These are phyloP conservation scores for Pichia sp. DNA, from an alignment of 1,139 yeast genomes.

Conservation along the genomic window DNA sequence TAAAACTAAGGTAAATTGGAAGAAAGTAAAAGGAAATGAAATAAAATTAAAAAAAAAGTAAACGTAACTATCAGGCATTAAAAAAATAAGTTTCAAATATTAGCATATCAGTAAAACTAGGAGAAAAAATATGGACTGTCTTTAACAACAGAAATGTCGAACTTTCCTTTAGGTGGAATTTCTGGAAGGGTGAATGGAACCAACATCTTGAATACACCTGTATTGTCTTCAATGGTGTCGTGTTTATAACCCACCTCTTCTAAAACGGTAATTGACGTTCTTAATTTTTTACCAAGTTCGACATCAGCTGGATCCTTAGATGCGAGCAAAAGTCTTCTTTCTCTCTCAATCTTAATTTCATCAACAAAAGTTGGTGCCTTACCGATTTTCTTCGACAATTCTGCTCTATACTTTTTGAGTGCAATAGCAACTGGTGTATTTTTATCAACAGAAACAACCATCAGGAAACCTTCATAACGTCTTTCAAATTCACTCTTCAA, in stretches of 20 bases:
- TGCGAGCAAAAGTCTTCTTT: conserved; percentile 49
- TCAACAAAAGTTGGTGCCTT: conserved; percentile 61
- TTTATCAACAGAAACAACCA: conserved; percentile 50
- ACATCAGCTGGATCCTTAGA: conserved; percentile 48
- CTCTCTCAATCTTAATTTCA: conserved; percentile 66
- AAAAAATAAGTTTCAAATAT: not conserved
- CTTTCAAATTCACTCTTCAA: conserved; percentile 74
- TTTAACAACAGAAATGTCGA: conserved; percentile 68
- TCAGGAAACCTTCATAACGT: conserved; percentile 69
- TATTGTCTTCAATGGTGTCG: conserved; percentile 23
- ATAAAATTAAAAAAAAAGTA: not conserved
- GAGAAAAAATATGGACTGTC: conserved; percentile 79
- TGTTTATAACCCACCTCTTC: conserved; percentile 28
- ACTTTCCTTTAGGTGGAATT: conserved; percentile 77
- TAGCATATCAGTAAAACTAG: conserved; percentile 8
- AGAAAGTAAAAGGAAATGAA: not conserved
- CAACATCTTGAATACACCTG: conserved; percentile 31
- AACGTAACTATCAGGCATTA: not conserved
- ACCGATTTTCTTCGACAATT: conserved; percentile 45
- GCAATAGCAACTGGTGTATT: conserved; percentile 47
- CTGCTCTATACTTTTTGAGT: conserved; percentile 45
- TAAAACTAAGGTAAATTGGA: not conserved
- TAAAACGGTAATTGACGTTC: conserved; percentile 68
- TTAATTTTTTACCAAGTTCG: conserved; percentile 50
- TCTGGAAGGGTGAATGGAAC: conserved; percentile 68